A percentile compares a stretch with the other conserved stretches of the same genome.
phyloP scores from a whole-genome alignment of 1,284 basidiomycete species.

The Ustilago nuda region DNA sequence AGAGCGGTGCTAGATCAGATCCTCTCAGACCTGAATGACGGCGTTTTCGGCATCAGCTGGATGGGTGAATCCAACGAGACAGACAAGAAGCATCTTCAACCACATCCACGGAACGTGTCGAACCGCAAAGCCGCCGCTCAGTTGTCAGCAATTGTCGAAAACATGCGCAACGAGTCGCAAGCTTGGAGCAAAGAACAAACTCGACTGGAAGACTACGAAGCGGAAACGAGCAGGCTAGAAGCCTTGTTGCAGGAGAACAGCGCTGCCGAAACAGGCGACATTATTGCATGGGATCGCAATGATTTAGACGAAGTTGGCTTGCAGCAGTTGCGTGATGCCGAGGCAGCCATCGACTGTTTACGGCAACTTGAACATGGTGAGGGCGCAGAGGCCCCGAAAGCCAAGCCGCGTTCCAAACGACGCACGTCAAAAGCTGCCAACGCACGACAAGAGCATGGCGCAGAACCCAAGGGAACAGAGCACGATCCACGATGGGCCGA shows the following conservation, averaged over 20 bases:
- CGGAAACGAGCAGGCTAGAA: constrained; percentile 42
- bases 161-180: constrained; percentile 48
- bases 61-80: constrained; percentile 37
- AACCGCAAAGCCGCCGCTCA: constrained; percentile 53
- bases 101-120: constrained; percentile 59
- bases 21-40: constrained; percentile 55
- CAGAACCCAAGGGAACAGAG: constrained; percentile 50
- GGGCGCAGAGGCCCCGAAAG: constrained; percentile 15
- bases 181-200: constrained; percentile 54
- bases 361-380: constrained; percentile 16
- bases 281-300: constrained; percentile 37
- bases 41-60: constrained; percentile 62
- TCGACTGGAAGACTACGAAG: constrained; percentile 48
- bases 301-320: constrained; percentile 41
- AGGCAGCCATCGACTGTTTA: constrained; percentile 41
- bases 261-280: constrained; percentile 36
- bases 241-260: constrained; percentile 26
- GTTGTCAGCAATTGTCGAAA: constrained; percentile 44
- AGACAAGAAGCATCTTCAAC: constrained; percentile 27
- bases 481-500: constrained; percentile 51
- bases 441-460: constrained; percentile 16
- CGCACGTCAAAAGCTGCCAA: constrained; percentile 36
- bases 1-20: constrained; percentile 50
- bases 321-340: constrained; percentile 45
- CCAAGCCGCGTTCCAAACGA: constrained; percentile 28